Evolutionary conservation across 495 filamentous ascomycete genomes (phyloP).

Genomic region (Neurospora sp.): DNA sequence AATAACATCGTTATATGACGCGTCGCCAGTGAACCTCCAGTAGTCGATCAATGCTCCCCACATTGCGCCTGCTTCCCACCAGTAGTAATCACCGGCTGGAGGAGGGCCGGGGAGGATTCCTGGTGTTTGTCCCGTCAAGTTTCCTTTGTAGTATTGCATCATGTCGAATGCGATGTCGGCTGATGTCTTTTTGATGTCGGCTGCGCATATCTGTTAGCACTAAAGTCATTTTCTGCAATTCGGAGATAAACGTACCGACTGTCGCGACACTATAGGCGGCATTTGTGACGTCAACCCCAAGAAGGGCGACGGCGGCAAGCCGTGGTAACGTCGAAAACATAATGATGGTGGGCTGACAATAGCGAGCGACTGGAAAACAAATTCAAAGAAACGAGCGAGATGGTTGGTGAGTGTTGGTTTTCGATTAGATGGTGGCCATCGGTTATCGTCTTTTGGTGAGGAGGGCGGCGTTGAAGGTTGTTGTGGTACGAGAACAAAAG

Average conservation of each 20-base stretch:
- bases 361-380: constrained; percentile 11
- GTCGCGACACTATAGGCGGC: constrained; percentile 21
- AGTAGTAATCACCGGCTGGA: constrained; percentile 42
- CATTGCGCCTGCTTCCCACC: constrained; percentile 66
- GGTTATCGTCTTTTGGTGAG: not conserved
- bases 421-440: not conserved
- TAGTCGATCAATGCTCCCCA: constrained; percentile 70
- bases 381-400: constrained; percentile 10
- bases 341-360: not conserved
- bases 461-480: not conserved
- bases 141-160: constrained; percentile 55
- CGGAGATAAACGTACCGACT: constrained; percentile 7
- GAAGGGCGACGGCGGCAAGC: constrained; percentile 11
- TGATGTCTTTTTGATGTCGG: constrained; percentile 21
- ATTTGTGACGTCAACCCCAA: constrained; percentile 8
- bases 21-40: constrained; percentile 66
- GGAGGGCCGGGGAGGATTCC: constrained; percentile 54
- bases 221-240: not conserved
- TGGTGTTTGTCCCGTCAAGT: constrained; percentile 48
- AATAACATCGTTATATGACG: constrained; percentile 54
- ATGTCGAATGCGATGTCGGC: constrained; percentile 44
- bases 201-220: constrained; percentile 5
- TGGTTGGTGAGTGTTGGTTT: not conserved
- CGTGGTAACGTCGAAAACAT: constrained; percentile 14
- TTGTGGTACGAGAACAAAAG: not conserved